Evolutionary conservation across 805 yeast species (phyloP).

Genomic region (Ogataea paraovalis): DNA sequence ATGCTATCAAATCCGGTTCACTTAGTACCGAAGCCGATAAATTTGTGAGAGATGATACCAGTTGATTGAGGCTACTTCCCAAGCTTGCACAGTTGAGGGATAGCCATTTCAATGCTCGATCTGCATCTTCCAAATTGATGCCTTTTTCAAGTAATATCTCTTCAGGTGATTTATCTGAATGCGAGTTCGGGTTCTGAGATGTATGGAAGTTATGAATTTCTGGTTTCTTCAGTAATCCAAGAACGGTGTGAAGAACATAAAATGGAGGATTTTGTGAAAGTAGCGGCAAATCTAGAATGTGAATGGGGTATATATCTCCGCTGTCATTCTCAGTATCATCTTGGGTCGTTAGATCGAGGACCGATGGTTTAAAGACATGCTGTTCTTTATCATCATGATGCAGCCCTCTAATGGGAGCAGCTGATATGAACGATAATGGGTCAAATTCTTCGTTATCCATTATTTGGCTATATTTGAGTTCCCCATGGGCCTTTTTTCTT

Average conservation of each 20-base stretch:
- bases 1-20: slow-evolving; percentile 37
- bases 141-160: slow-evolving; percentile 32
- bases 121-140: slow-evolving; percentile 26
- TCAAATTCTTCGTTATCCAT: slow-evolving; percentile 13
- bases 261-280: slow-evolving; percentile 44
- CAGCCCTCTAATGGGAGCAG: slow-evolving; percentile 1
- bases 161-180: slow-evolving; percentile 11
- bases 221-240: slow-evolving; percentile 47
- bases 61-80: slow-evolving; percentile 11
- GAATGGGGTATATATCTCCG: slow-evolving; percentile 35
- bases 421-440: slow-evolving; percentile 18
- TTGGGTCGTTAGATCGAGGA: neutral
- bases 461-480: too few species aligned
- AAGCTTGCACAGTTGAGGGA: slow-evolving; percentile 32
- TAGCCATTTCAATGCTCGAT: slow-evolving; percentile 43
- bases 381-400: neutral
- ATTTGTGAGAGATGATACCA: slow-evolving; percentile 3
- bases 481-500: too few species aligned
- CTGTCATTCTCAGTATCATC: slow-evolving; percentile 10
- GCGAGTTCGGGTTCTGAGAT: neutral
- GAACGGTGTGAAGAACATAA: slow-evolving; percentile 38
- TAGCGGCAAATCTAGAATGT: slow-evolving; percentile 57
- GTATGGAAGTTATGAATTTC: slow-evolving; percentile 46
- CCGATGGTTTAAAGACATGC: neutral
- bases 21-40: slow-evolving; percentile 2